Evolutionary conservation across 495 filamentous ascomycete genomes (phyloP).

Genomic region (Recurvomyces mirabilis): DNA sequence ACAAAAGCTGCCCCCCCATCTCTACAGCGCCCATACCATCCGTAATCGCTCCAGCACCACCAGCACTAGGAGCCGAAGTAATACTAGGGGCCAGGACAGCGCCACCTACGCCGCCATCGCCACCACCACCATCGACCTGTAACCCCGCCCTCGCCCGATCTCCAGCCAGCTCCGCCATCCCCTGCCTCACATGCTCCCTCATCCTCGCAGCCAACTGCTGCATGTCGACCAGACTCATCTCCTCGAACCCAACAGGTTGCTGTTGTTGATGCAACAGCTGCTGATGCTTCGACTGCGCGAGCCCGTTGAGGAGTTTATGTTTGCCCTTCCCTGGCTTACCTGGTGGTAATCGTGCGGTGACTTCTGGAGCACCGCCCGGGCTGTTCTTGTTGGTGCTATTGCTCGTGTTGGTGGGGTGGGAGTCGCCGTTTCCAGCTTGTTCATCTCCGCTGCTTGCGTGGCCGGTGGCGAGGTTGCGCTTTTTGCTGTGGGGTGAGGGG

Average conservation of each 20-base stretch:
- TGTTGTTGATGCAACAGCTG: too few relatives aligned
- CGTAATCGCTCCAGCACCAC: neutral
- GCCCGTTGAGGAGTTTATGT: slow-evolving; percentile 15
- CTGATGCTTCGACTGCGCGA: too few relatives aligned
- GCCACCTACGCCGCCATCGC: too few relatives aligned
- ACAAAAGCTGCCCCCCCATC: slow-evolving; percentile 35
- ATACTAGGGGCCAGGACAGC: too few relatives aligned
- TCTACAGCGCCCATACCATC: slow-evolving; percentile 21
- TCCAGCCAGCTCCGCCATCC: slow-evolving; percentile 77
- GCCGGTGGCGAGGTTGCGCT: slow-evolving; percentile 38
- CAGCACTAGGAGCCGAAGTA: neutral
- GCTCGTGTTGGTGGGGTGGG: slow-evolving; percentile 31
- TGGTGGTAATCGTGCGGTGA: neutral
- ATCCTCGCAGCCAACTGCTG: slow-evolving; percentile 73
- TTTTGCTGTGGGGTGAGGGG: slow-evolving; percentile 12
- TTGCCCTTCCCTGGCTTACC: slow-evolving; percentile 23
- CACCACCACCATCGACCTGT: too few relatives aligned
- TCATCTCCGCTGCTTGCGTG: slow-evolving; percentile 39
- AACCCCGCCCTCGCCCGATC: slow-evolving; percentile 32
- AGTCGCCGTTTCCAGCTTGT: slow-evolving; percentile 20
- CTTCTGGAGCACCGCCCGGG: neutral
- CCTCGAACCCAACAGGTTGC: slow-evolving; percentile 50
- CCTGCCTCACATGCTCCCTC: slow-evolving; percentile 79
- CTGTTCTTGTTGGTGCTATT: slow-evolving; percentile 15
- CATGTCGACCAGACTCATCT: slow-evolving; percentile 85